Conservation (phyloP, 495 filamentous ascomycete species). For the Penicillium argentinense region DNA sequence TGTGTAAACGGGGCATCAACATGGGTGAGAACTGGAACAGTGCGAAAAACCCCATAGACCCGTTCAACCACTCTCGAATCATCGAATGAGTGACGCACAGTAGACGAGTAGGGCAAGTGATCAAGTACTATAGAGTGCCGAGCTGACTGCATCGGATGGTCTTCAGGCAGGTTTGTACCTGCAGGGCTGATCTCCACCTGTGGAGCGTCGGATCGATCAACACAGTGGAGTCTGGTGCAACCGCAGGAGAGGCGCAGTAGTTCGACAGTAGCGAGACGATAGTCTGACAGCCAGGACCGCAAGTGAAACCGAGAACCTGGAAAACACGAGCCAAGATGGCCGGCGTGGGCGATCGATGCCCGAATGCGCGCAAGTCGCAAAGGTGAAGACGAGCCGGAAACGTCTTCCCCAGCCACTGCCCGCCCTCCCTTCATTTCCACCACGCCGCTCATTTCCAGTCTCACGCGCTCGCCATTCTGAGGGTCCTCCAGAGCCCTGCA, state of each 20-base stretch:
- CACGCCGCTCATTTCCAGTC: neutral
- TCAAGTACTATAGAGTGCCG: no score
- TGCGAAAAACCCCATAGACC: no score
- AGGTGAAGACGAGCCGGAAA: no score
- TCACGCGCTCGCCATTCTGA: no score
- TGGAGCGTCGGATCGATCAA: constrained; percentile 1
- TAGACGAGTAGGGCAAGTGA: no score
- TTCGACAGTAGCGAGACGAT: constrained; percentile 2
- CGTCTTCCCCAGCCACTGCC: constrained; percentile 6
- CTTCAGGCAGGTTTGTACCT: neutral
- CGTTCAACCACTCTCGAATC: no score
- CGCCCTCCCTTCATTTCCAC: neutral
- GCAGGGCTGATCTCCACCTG: neutral
- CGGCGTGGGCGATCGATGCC: no score
- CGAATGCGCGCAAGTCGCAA: no score
- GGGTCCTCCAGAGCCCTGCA: no score
- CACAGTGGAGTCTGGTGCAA: neutral
- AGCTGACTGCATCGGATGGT: neutral
- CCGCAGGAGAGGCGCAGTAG: neutral
- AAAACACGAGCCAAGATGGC: neutral
- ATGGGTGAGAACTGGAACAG: no score
- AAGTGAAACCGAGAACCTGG: neutral
- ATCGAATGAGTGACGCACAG: no score
- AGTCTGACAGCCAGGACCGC: neutral
- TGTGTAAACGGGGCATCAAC: no score